Conservation (phyloP, 495 filamentous ascomycete species). For the Penicillium lividum region DNA sequence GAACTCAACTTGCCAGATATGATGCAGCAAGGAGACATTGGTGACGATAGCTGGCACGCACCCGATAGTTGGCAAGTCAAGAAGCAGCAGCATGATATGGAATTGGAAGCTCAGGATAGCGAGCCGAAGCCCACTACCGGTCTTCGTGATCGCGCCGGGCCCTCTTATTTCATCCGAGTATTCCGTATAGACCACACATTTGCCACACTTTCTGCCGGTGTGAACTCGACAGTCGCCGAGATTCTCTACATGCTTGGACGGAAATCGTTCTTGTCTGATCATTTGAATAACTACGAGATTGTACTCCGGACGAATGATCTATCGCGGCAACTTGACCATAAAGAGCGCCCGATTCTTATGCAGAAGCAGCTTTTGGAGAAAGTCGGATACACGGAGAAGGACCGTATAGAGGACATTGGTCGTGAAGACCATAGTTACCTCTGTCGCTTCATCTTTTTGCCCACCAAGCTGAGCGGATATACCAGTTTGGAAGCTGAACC, state of each 20-base stretch:
- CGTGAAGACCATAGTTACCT: slow-evolving; percentile 97
- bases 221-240: slow-evolving; percentile 82
- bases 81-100: slow-evolving; percentile 67
- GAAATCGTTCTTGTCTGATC: slow-evolving; percentile 89
- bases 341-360: slow-evolving; percentile 84
- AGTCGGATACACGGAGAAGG: slow-evolving; percentile 84
- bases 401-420: slow-evolving; percentile 92
- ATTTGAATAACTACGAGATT: slow-evolving; percentile 90
- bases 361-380: slow-evolving; percentile 92
- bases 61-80: slow-evolving; percentile 89
- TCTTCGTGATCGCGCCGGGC: slow-evolving; percentile 63
- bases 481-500: slow-evolving; percentile 73
- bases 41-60: slow-evolving; percentile 69
- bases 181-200: slow-evolving; percentile 94
- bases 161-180: slow-evolving; percentile 87
- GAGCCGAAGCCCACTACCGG: slow-evolving; percentile 46
- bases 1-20: slow-evolving; percentile 28
- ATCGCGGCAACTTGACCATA: slow-evolving; percentile 72
- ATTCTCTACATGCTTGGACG: slow-evolving; percentile 80
- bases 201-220: slow-evolving; percentile 76
- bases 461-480: slow-evolving; percentile 77
- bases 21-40: slow-evolving; percentile 12
- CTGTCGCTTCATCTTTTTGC: slow-evolving; percentile 91
- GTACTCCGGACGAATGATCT: slow-evolving; percentile 91
- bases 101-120: slow-evolving; percentile 58